Evolutionary conservation across 805 yeast genomes (phyloP), one percentile per base, ranked within the genome.

Genomic region (Barnettozyma sucrosica): DNA sequence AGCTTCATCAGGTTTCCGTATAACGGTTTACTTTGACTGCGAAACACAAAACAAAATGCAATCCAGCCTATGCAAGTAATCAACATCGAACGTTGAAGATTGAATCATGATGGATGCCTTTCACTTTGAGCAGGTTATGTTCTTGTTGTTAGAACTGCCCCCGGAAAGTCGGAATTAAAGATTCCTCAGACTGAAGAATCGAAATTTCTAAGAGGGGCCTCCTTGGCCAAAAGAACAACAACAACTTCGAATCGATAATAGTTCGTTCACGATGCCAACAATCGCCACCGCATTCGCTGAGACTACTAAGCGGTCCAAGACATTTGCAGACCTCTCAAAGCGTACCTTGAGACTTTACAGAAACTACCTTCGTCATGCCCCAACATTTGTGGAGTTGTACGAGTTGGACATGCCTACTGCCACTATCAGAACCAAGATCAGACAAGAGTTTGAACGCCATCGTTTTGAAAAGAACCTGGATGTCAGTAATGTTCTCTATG

Each of bases 381-480:
- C 74, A 48, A 76, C 73, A 43, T 69, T 79, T 59, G 76, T 79
- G 55, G 80, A 83, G 68, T 69, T 80, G 56, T 83, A 84, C 63
- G 86, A 81, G 64, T 69, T 83, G 65, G 86, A 84, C 65, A 76
- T 84, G 72, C 92, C 95, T 28, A 80, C 84, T 10, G 81, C 92
- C 36, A 76, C 79, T 51, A 82, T 87, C 49, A 81, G 88, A 66
- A 85, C 95, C 48, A 85, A 84, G 69, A 76, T 88, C 55, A 81
- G 96, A 75, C 93, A 87, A 67, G 93, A 88, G 67, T 88, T 88
- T 57, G 96, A 88, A 68, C 82, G 95, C 70, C 76, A 87, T 61
- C 75, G 95, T 61, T 87, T 72, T 62, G 88, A 86, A 45, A 70
- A 70, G 45, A 88, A 84, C 60, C 64, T 83, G 55, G 78, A 79